Evolutionary conservation across 208 protist genomes (phyloP).

Genomic region (Trypanosoma conorhini): DNA sequence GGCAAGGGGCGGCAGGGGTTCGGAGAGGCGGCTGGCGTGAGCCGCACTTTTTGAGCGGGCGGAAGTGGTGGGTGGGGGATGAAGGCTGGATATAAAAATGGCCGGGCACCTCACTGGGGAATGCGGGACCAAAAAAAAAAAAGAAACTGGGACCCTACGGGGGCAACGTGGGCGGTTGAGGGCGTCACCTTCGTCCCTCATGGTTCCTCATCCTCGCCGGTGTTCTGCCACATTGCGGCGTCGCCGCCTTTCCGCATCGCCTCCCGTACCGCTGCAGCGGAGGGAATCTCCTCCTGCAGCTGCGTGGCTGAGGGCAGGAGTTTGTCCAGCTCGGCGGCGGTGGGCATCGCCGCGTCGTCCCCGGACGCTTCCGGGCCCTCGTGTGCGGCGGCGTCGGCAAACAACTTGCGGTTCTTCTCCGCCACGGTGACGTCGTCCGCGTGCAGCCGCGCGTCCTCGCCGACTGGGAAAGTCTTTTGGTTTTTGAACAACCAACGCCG

Average conservation of each 20-base stretch:
- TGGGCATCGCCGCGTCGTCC: constrained; percentile 1
- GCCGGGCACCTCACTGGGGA: too few species aligned
- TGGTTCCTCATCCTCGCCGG: not conserved
- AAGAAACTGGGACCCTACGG: not conserved
- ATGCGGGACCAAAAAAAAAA: not conserved
- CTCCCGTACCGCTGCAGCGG: constrained; percentile 5
- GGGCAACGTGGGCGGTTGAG: not conserved
- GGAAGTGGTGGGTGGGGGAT: too few species aligned
- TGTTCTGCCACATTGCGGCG: not conserved
- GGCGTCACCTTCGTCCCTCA: not conserved
- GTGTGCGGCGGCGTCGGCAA: not conserved
- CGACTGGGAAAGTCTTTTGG: constrained; percentile 11
- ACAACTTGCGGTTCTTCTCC: not conserved
- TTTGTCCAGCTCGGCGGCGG: constrained; percentile 30
- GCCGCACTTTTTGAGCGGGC: not conserved
- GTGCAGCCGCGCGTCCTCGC: constrained; percentile 1
- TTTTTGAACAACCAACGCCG: constrained; percentile 10
- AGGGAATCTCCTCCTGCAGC: constrained; percentile 69
- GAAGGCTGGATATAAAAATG: too few species aligned
- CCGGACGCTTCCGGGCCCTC: not conserved
- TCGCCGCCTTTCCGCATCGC: not conserved
- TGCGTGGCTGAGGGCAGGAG: constrained; percentile 53
- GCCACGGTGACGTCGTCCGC: constrained; percentile 24
- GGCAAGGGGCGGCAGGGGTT: too few species aligned
- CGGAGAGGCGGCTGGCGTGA: too few species aligned